Percentiles rank a stretch among this genome's conserved stretches.
Conservation (phyloP, 1,284 basidiomycete genomes). For the Coriolopsis trogii region DNA sequence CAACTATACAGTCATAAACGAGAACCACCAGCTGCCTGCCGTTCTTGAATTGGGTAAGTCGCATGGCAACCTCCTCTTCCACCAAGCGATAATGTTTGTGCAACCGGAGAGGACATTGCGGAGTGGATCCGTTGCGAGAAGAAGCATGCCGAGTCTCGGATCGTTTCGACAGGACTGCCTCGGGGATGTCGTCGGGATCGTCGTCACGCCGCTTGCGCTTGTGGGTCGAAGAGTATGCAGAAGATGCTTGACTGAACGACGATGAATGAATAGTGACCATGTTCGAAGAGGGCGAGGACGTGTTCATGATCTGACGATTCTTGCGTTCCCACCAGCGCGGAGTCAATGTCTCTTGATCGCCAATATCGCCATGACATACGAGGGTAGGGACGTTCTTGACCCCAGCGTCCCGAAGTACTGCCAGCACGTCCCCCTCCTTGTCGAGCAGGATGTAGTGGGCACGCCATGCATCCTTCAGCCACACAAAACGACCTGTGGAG, state of each 20-base stretch:
- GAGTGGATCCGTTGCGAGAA: no score
- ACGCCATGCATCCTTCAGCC: slow-evolving; percentile 9
- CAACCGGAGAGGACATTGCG: neutral
- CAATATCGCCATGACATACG: slow-evolving; percentile 6
- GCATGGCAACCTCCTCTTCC: slow-evolving; percentile 21
- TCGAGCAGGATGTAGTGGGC: neutral
- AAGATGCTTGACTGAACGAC: no score
- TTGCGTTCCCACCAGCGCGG: slow-evolving; percentile 1
- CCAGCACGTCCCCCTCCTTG: neutral
- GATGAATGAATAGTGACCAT: neutral
- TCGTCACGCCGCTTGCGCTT: neutral
- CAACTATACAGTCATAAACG: neutral
- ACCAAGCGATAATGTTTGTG: slow-evolving; percentile 19
- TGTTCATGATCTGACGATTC: neutral
- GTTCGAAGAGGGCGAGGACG: neutral
- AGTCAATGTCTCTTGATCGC: neutral
- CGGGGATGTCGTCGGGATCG: neutral
- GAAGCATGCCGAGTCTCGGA: no score
- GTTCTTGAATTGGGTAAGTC: slow-evolving; percentile 2
- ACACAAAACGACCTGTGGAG: slow-evolving; percentile 1
- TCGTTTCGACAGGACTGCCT: neutral
- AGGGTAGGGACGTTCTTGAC: neutral
- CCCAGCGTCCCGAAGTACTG: neutral
- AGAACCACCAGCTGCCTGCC: neutral
- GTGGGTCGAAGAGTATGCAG: neutral